Percentiles rank a stretch among this genome's conserved stretches.
These are phyloP conservation scores for Torrubiellomyces zombiae DNA, from an alignment of 2,329 filamentous ascomycete species.

Conservation along the genomic window DNA sequence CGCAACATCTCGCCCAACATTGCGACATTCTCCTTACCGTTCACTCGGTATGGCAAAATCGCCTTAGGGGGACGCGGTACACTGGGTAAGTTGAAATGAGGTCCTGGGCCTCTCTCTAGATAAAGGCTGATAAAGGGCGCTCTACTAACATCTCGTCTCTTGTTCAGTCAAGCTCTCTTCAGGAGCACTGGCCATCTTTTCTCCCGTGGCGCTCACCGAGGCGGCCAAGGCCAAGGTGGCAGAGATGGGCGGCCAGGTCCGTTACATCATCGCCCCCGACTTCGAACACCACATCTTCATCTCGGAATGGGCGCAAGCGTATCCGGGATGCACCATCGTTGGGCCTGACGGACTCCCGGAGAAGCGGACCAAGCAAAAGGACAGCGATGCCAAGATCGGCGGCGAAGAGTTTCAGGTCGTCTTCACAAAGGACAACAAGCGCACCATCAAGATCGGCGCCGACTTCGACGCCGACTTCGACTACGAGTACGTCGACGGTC, in stretches of 20 bases:
- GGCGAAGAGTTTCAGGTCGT: conserved; percentile 47
- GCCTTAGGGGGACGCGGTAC: conserved; percentile 81
- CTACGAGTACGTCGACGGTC: conserved; percentile 63
- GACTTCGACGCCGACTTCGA: conserved; percentile 84
- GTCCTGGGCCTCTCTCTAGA: neutral
- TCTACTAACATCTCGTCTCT: neutral
- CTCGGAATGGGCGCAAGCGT: conserved; percentile 66
- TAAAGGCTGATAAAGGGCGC: conserved; percentile 1
- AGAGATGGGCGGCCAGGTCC: conserved; percentile 50
- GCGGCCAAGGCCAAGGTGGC: conserved; percentile 49
- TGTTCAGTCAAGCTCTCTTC: conserved; percentile 66
- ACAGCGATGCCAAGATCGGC: conserved; percentile 27
- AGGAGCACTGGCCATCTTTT: conserved; percentile 75
- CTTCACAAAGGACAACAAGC: conserved; percentile 42
- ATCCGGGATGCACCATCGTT: conserved; percentile 62
- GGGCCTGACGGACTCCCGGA: conserved; percentile 70
- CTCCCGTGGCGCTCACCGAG: conserved; percentile 70
- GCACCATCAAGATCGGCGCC: conserved; percentile 38
- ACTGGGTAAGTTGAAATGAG: conserved; percentile 38
- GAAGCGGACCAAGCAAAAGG: conserved; percentile 53
- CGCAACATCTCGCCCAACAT: conserved; percentile 68
- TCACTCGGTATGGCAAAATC: conserved; percentile 61
- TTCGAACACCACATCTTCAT: conserved; percentile 92
- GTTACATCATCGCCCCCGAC: conserved; percentile 77
- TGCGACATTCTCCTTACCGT: conserved; percentile 67